Base-by-base conservation (phyloP, 108 stramenopile genomes). In the Cyclotella kingstonii region DNA sequence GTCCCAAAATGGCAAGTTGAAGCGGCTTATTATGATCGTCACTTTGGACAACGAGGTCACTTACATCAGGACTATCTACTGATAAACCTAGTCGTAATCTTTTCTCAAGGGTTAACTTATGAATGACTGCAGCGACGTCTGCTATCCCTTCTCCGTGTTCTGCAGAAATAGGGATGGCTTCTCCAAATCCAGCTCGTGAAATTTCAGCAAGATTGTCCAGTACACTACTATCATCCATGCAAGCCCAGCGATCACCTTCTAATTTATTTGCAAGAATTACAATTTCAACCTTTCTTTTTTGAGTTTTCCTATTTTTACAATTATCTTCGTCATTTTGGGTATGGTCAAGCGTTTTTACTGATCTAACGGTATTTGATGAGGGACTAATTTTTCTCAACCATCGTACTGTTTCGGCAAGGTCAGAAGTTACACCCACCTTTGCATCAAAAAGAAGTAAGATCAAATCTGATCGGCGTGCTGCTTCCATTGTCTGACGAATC, bases 1-100 rank as follows among this genome's bases (percentile, higher is more conserved):
- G 77, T 11, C 95, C 95, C 59, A 95, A 59, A 40, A 95, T 83
- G 9, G 95, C 95, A 50, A 95, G 73, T 68, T 87, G 87, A 36
- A 93, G 42, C 12, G 88, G 84, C 58, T 89, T 89, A 7, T 52
- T 22, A 49, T 30, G 11, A 48, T 49, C 52, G 14, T 29, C 33
- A 28, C 10, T 15, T 69, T 63, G 47, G 3, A 4, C 35, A n/a
- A 31, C 49, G 29, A 25, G 38, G 43, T 59, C 41, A 27, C 54
- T 45, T 39, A 46, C 55, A 18, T 57, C 60, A 12, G 75, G 67
- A 21, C 33, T 25, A 0, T 55, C 51, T 17, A 57, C 15, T 14
- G 74, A 57, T 27, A 64, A 48, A n/a, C 74, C 83, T 5, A 56
- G 46, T 15, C 70, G 61, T 45, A 39, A 25, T 56, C 70, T 38